A percentile compares a stretch with the other conserved stretches of the same genome.
phyloP scores from a whole-genome alignment of 805 yeast species.

The Yarrowia sp. region DNA sequence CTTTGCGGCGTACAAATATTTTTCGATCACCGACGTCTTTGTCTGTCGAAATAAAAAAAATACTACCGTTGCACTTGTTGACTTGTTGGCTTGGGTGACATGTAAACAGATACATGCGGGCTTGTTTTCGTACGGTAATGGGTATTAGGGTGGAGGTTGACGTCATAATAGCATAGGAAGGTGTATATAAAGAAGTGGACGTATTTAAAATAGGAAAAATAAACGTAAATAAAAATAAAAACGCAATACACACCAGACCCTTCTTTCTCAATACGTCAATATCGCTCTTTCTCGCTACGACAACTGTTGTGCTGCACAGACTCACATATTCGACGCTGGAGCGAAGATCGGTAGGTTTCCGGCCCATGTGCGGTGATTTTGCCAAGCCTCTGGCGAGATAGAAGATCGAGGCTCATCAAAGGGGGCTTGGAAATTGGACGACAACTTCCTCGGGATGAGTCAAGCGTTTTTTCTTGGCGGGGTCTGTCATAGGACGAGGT shows the following conservation, averaged over 20 bases:
- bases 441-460: too few species aligned
- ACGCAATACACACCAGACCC: too few species aligned
- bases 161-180: too few species aligned
- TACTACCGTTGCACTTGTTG: background rate
- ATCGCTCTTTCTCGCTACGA: too few species aligned
- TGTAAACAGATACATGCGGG: background rate
- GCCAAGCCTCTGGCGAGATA: constrained; percentile 13
- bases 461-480: too few species aligned
- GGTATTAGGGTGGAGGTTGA: background rate
- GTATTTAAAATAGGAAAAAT: too few species aligned
- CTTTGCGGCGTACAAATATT: too few species aligned
- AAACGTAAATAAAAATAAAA: too few species aligned
- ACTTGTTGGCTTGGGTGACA: background rate
- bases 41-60: background rate
- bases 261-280: too few species aligned
- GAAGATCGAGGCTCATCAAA: background rate
- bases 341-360: constrained; percentile 11
- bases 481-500: background rate
- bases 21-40: background rate
- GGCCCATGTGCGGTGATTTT: background rate
- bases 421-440: too few species aligned
- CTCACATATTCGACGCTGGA: background rate
- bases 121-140: background rate
- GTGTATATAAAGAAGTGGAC: too few species aligned
- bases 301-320: background rate